Conservation (phyloP, 2,329 filamentous ascomycete genomes). For the Nigrospora sphaerica region DNA sequence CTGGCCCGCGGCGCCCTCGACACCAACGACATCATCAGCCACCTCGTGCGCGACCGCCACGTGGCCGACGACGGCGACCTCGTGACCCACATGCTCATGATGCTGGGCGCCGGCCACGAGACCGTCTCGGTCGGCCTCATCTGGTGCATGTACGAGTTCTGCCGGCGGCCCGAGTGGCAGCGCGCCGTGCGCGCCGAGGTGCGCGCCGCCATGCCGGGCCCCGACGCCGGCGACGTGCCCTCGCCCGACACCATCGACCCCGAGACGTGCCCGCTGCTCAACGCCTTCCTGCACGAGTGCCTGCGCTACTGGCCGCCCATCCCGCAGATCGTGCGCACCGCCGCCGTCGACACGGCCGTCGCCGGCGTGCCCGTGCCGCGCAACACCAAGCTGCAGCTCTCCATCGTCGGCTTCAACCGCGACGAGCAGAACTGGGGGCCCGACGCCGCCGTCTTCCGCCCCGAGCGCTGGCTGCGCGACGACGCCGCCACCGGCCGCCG, state of each 20-base stretch:
- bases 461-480: constrained; percentile 46
- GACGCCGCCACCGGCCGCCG: constrained; percentile 30
- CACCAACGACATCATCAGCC: constrained; percentile 4
- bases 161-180: constrained; percentile 7
- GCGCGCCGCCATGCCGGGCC: constrained; percentile 7
- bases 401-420: constrained; percentile 59
- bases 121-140: constrained; percentile 9
- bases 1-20: constrained; percentile 5
- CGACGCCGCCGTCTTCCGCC: constrained; percentile 52
- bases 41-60: constrained; percentile 5
- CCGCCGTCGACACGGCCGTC: constrained; percentile 29
- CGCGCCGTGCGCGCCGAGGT: constrained; percentile 7
- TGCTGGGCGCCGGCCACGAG: constrained; percentile 11
- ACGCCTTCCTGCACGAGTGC: constrained; percentile 8
- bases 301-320: constrained; percentile 12
- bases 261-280: constrained; percentile 7
- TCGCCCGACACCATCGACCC: constrained; percentile 4
- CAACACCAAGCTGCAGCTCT: constrained; percentile 52
- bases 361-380: constrained; percentile 50
- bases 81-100: constrained; percentile 8
- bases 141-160: constrained; percentile 10
- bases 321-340: constrained; percentile 7
- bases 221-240: constrained; percentile 1
- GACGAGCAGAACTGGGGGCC: constrained; percentile 53
- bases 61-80: constrained; percentile 7